Percentiles rank a stretch among this genome's conserved stretches.
Conservation (phyloP, 1,284 basidiomycete genomes). For the Kalmanozyma brasiliensis region DNA sequence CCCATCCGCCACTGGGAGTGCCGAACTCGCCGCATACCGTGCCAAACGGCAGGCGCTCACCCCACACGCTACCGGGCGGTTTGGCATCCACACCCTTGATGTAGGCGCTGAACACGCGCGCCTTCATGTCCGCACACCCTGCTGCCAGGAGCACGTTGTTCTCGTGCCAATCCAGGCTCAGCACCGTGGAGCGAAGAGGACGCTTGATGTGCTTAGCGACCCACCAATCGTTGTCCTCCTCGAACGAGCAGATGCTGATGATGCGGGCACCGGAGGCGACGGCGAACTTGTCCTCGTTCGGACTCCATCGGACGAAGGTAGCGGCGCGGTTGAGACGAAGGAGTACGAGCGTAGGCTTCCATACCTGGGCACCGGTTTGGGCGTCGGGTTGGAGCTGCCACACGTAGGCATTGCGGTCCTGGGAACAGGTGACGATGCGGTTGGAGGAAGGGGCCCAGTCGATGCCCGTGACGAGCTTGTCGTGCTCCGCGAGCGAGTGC, state of each 20-base stretch:
- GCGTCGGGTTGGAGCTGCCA: constrained; percentile 86
- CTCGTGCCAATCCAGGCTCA: constrained; percentile 96
- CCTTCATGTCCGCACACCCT: constrained; percentile 93
- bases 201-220: constrained; percentile 97
- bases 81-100: constrained; percentile 98
- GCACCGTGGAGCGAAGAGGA: constrained; percentile 90
- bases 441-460: constrained; percentile 98
- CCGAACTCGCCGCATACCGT: constrained; percentile 94
- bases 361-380: constrained; percentile 74
- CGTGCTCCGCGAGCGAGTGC: constrained; percentile 91
- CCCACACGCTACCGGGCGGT: constrained; percentile 91
- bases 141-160: constrained; percentile 95
- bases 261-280: constrained; percentile 88
- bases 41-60: constrained; percentile 95
- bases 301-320: constrained; percentile 94
- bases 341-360: constrained; percentile 98
- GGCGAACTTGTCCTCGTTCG: constrained; percentile 97
- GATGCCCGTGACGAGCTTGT: constrained; percentile 97
- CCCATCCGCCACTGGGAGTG: constrained; percentile 93
- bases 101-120: constrained; percentile 97
- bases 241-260: constrained; percentile 66
- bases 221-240: constrained; percentile 90
- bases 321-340: constrained; percentile 95
- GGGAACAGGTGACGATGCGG: constrained; percentile 96
- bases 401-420: constrained; percentile 98